phyloP scores from a whole-genome alignment of 805 yeast genomes.

The Schwanniomyces vanrijiae region DNA sequence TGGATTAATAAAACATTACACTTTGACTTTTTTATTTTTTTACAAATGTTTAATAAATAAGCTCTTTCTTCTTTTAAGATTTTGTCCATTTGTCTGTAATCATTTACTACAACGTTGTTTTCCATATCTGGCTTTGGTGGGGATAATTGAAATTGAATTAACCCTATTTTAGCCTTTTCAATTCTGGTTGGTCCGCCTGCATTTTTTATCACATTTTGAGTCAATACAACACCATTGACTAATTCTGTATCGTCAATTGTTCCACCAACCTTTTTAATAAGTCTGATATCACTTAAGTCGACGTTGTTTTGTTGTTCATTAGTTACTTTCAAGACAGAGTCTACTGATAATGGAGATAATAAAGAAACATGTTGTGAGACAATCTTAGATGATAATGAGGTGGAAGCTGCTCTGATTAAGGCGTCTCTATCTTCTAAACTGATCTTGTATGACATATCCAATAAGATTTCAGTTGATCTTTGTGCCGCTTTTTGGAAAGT shows the following conservation, averaged over 20 bases:
- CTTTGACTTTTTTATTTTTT: constrained; percentile 93
- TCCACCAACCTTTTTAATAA: constrained; percentile 94
- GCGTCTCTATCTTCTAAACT: constrained; percentile 80
- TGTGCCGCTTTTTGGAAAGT: constrained; percentile 86
- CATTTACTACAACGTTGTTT: constrained; percentile 95
- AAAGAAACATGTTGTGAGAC: constrained; percentile 88
- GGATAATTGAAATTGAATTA: constrained; percentile 90
- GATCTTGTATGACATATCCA: constrained; percentile 82
- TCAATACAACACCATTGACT: constrained; percentile 89
- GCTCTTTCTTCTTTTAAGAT: constrained; percentile 97
- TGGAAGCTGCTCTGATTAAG: constrained; percentile 86
- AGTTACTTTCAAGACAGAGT: constrained; percentile 80
- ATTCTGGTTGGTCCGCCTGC: constrained; percentile 96
- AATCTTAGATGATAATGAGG: constrained; percentile 91
- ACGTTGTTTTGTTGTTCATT: constrained; percentile 62
- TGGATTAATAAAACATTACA: constrained; percentile 90
- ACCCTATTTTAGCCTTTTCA: constrained; percentile 90
- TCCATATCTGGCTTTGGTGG: constrained; percentile 99
- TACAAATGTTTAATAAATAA: constrained; percentile 89
- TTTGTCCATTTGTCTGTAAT: constrained; percentile 98
- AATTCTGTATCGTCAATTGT: constrained; percentile 95
- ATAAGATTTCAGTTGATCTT: constrained; percentile 76
- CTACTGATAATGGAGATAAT: constrained; percentile 92
- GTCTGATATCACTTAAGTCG: constrained; percentile 83
- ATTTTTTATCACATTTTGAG: constrained; percentile 82